Conservation (phyloP, 345 rosid species). For the Combretum micranthum region DNA sequence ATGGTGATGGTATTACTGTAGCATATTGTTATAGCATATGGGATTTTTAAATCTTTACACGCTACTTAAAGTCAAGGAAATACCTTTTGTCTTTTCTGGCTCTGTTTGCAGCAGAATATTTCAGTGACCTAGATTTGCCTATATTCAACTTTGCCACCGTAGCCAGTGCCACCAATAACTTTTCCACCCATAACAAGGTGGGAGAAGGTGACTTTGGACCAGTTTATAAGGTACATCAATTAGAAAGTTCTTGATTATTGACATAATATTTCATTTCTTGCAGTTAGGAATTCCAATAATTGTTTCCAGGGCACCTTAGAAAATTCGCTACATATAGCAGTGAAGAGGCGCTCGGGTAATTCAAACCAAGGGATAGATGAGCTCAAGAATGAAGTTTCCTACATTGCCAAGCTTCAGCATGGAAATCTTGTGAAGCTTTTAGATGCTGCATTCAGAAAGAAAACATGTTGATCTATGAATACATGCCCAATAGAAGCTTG, state of each 20-base stretch:
- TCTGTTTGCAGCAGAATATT: neutral
- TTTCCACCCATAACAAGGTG: slow-evolving; percentile 2
- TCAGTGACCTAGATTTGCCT: slow-evolving; percentile 9
- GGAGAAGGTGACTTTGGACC: slow-evolving; percentile 12
- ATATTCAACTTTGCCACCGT: slow-evolving; percentile 4
- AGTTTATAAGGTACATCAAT: slow-evolving; percentile 8
- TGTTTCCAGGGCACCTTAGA: slow-evolving; percentile 8
- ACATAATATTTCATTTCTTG: no score
- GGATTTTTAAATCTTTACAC: neutral
- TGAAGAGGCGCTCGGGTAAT: slow-evolving; percentile 11
- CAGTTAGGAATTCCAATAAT: no score
- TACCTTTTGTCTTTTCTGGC: neutral
- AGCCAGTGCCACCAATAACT: slow-evolving; percentile 9
- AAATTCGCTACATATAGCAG: slow-evolving; percentile 9
- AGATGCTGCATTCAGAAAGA: no score
- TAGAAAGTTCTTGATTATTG: no score
- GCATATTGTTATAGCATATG: no score
- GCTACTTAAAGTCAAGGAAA: neutral
- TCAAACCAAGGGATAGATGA: slow-evolving; percentile 11
- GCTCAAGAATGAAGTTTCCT: slow-evolving; percentile 9
- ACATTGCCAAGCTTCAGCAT: no score
- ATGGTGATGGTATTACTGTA: no score
- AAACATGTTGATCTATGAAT: no score
- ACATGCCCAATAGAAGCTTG: no score
- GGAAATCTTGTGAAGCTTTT: no score